phyloP scores from a whole-genome alignment of 2,329 filamentous ascomycete species.

The Chaetomiaceae sp. region DNA sequence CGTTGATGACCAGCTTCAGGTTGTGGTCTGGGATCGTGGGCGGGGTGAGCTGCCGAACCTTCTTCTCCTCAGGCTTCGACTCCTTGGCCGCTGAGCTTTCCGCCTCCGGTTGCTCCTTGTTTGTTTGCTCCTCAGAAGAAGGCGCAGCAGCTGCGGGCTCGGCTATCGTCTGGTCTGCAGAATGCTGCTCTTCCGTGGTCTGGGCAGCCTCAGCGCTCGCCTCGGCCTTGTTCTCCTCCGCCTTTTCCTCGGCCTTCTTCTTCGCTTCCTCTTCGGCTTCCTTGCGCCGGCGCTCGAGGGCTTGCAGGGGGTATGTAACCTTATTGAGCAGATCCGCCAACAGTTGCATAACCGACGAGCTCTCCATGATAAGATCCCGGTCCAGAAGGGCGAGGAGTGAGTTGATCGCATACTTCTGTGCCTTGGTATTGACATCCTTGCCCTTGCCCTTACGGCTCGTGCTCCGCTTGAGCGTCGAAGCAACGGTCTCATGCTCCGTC shows the following conservation, averaged over 20 bases:
- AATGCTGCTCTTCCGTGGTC: constrained; percentile 10
- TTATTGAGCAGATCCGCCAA: constrained; percentile 81
- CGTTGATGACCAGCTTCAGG: constrained; percentile 89
- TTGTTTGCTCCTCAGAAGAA: constrained; percentile 23
- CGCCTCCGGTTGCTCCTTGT: constrained; percentile 29
- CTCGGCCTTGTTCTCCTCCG: constrained; percentile 37
- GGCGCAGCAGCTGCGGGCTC: constrained; percentile 14
- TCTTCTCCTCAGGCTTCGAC: constrained; percentile 42
- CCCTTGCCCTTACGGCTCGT: constrained; percentile 83
- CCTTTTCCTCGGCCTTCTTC: constrained; percentile 37
- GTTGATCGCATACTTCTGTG: constrained; percentile 86
- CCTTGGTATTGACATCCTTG: constrained; percentile 79
- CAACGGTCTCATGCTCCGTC: constrained; percentile 79
- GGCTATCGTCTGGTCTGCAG: constrained; percentile 2
- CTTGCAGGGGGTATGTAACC: constrained; percentile 80
- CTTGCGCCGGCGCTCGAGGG: constrained; percentile 76
- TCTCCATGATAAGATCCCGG: constrained; percentile 93
- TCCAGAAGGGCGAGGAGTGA: constrained; percentile 83
- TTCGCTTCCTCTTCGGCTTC: constrained; percentile 57
- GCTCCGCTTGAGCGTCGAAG: constrained; percentile 69
- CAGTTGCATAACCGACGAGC: constrained; percentile 92
- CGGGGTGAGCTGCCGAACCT: constrained; percentile 62
- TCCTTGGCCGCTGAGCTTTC: constrained; percentile 35
- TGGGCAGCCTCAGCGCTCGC: constrained; percentile 20
- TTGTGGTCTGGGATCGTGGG: constrained; percentile 86